Conservation (phyloP, 108 stramenopile genomes). For the Cyclostephanos invisitatus region DNA sequence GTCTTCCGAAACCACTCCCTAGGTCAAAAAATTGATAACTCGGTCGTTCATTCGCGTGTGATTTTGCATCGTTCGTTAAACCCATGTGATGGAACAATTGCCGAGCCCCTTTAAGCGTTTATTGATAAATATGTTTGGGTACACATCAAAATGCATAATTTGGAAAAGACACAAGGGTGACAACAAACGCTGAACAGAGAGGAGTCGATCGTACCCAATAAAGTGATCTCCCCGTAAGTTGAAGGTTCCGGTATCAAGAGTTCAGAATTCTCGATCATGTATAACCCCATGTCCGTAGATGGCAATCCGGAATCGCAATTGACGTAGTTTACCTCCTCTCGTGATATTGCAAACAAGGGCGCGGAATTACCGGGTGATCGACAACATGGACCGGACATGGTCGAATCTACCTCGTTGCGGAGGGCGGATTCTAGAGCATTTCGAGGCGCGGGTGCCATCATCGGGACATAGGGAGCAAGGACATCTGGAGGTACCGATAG, state of each 20-base stretch:
- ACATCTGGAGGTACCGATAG: slow-evolving; percentile 62
- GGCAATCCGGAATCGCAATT: slow-evolving; percentile 39
- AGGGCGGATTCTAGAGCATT: slow-evolving; percentile 34
- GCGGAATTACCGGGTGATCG: slow-evolving; percentile 20
- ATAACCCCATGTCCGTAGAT: slow-evolving; percentile 16
- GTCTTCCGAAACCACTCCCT: slow-evolving; percentile 65
- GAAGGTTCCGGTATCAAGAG: slow-evolving; percentile 16
- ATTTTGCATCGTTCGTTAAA: slow-evolving; percentile 19
- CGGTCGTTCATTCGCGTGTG: slow-evolving; percentile 6
- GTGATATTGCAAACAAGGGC: slow-evolving; percentile 40
- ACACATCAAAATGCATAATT: not conserved
- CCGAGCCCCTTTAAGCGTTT: slow-evolving; percentile 28
- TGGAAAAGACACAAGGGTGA: not conserved
- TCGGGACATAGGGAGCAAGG: slow-evolving; percentile 52
- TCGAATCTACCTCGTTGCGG: slow-evolving; percentile 44
- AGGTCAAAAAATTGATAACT: slow-evolving; percentile 60
- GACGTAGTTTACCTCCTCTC: slow-evolving; percentile 40
- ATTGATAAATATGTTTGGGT: slow-evolving; percentile 4
- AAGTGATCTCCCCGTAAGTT: slow-evolving; percentile 79
- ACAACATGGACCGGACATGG: slow-evolving; percentile 39
- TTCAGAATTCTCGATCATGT: slow-evolving; percentile 8
- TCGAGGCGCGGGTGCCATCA: slow-evolving; percentile 61
- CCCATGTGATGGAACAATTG: slow-evolving; percentile 71
- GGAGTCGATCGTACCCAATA: slow-evolving; percentile 34
- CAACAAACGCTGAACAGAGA: slow-evolving; percentile 3